Conservation (phyloP, 441 rosid genomes). For the Rhodomyrtus psidioides region DNA sequence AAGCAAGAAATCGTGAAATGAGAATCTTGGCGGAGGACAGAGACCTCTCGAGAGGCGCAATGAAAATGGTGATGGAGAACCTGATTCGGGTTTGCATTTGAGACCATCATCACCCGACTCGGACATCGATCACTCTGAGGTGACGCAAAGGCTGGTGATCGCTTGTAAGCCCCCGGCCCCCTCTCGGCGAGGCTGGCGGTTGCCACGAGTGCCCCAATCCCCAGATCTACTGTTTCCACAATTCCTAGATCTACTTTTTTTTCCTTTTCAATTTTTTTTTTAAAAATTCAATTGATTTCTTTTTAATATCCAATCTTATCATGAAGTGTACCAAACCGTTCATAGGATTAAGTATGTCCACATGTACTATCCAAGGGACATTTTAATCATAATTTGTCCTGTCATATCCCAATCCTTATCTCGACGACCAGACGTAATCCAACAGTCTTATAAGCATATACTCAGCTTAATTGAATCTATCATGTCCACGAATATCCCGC, state of each 20-base stretch:
- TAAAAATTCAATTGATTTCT: not conserved
- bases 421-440: not conserved
- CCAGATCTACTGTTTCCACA: not conserved
- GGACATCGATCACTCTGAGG: not conserved
- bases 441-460: not conserved
- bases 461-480: not conserved
- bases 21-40: not conserved
- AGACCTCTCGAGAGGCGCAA: not conserved
- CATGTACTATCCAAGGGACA: not conserved
- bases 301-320: not conserved
- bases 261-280: not conserved
- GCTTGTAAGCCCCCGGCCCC: not conserved
- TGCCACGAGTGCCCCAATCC: not conserved
- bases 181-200: not conserved
- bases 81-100: too few species aligned
- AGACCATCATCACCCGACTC: too few species aligned
- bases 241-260: not conserved
- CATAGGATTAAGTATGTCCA: not conserved
- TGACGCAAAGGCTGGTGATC: not conserved
- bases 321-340: not conserved
- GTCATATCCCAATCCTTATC: not conserved
- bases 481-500: not conserved
- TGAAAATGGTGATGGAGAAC: not conserved
- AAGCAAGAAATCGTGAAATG: not conserved
- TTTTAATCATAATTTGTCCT: not conserved